These are phyloP conservation scores for Coprinopsis sp. DNA, from an alignment of 768 basidiomycete species.

Conservation along the genomic window DNA sequence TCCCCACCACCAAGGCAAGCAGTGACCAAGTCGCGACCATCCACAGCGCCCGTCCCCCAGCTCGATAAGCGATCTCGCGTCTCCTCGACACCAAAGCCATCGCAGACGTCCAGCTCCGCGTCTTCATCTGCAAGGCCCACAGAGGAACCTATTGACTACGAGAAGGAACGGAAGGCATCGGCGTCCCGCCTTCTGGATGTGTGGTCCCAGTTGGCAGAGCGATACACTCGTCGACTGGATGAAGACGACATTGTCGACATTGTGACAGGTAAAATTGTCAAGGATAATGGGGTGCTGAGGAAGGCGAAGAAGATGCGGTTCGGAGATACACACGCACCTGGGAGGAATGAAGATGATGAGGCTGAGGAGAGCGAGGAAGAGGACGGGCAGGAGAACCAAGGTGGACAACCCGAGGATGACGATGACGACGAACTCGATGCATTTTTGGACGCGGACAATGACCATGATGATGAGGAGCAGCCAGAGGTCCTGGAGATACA, in stretches of 20 bases:
- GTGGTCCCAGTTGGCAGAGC: slow-evolving; percentile 66
- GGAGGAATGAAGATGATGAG: slow-evolving; percentile 32
- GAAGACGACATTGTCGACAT: slow-evolving; percentile 81
- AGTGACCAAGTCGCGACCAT: slow-evolving; percentile 2
- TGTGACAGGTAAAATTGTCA: slow-evolving; percentile 52
- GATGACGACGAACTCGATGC: slow-evolving; percentile 53
- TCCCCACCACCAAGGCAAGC: slow-evolving; percentile 40
- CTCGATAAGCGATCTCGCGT: not conserved
- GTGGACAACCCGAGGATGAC: slow-evolving; percentile 31
- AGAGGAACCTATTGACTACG: slow-evolving; percentile 35
- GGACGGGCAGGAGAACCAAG: slow-evolving; percentile 46
- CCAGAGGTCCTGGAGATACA: slow-evolving; percentile 22
- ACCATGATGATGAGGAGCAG: slow-evolving; percentile 27
- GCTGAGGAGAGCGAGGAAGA: slow-evolving; percentile 51
- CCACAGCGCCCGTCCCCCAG: slow-evolving; percentile 19
- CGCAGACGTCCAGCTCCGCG: slow-evolving; percentile 35
- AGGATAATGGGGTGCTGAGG: slow-evolving; percentile 66
- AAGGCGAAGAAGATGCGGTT: slow-evolving; percentile 40
- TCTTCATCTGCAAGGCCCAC: slow-evolving; percentile 45
- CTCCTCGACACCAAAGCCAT: slow-evolving; percentile 12
- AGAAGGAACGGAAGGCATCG: slow-evolving; percentile 54
- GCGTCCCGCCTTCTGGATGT: slow-evolving; percentile 52
- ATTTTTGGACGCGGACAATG: slow-evolving; percentile 32
- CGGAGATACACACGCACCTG: slow-evolving; percentile 42
- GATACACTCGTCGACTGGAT: slow-evolving; percentile 61